Evolutionary conservation across 768 basidiomycete species (phyloP).

Genomic region (Pulveroboletus sp.): DNA sequence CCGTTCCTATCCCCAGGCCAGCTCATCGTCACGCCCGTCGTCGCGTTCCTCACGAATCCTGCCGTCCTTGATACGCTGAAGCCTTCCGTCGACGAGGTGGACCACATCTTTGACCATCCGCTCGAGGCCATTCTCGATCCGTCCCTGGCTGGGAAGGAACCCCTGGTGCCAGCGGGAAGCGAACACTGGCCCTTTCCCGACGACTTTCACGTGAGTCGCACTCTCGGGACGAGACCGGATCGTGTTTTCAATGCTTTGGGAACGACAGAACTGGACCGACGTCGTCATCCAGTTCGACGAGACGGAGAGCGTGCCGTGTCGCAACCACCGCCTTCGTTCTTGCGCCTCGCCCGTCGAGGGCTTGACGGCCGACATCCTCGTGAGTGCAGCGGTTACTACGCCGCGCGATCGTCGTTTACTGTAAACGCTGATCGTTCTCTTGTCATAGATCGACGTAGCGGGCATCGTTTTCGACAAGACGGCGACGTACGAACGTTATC

Average conservation of each 20-base stretch:
- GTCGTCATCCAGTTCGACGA: constrained; percentile 35
- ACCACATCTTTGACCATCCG: constrained; percentile 75
- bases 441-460: constrained; percentile 41
- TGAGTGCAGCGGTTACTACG: constrained; percentile 34
- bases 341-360: constrained; percentile 80
- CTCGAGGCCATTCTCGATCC: constrained; percentile 71
- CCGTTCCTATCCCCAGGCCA: constrained; percentile 66
- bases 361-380: constrained; percentile 77
- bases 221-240: background rate
- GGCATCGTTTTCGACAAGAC: constrained; percentile 55
- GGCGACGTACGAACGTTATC: constrained; percentile 55
- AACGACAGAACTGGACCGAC: constrained; percentile 56
- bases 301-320: constrained; percentile 53
- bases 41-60: constrained; percentile 60
- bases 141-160: constrained; percentile 35
- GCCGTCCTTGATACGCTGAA: constrained; percentile 46
- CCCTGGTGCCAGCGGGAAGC: constrained; percentile 52
- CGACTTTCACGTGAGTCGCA: constrained; percentile 59
- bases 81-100: constrained; percentile 67
- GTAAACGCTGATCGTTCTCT: background rate
- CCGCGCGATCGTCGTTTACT: too few species aligned
- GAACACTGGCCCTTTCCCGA: constrained; percentile 80
- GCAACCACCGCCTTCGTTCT: constrained; percentile 82
- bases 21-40: constrained; percentile 74
- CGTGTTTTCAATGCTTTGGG: background rate